These are phyloP conservation scores for Uromyces viciae-fabae DNA, from an alignment of 1,284 basidiomycete species.

Conservation along the genomic window DNA sequence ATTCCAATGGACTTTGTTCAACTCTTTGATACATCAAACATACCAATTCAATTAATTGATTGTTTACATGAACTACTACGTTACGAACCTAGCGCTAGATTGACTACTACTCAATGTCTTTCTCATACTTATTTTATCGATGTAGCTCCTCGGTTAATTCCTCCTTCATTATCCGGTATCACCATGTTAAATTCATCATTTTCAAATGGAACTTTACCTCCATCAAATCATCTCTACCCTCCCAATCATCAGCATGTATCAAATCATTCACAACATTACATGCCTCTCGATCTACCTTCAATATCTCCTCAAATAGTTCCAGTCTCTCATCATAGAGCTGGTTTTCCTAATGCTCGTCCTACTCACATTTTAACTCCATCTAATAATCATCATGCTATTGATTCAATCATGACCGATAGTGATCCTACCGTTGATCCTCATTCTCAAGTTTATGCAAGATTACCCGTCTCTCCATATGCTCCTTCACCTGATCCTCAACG, in stretches of 20 bases:
- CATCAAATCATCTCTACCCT: constrained; percentile 43
- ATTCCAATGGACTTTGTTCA: constrained; percentile 70
- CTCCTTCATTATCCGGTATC: constrained; percentile 49
- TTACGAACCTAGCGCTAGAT: constrained; percentile 80
- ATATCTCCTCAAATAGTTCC: constrained; percentile 50
- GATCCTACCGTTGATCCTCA: constrained; percentile 18
- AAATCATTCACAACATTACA: constrained; percentile 49
- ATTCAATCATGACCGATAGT: constrained; percentile 58
- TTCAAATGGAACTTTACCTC: constrained; percentile 52
- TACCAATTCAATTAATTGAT: constrained; percentile 77
- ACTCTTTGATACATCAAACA: constrained; percentile 69
- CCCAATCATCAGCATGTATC: constrained; percentile 46
- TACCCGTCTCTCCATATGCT: too few relatives aligned
- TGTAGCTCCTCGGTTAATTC: constrained; percentile 59
- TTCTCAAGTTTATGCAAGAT: constrained; percentile 59
- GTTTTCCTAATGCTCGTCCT: constrained; percentile 41
- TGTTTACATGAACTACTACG: constrained; percentile 87
- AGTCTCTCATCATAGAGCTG: constrained; percentile 48
- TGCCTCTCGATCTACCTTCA: constrained; percentile 44
- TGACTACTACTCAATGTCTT: constrained; percentile 80
- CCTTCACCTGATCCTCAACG: constrained; percentile 28
- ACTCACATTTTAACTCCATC: constrained; percentile 41
- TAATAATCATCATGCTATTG: constrained; percentile 34
- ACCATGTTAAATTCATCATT: constrained; percentile 52
- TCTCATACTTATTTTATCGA: constrained; percentile 79